Evolutionary conservation across 2,329 filamentous ascomycete species (phyloP), one percentile per base, ranked within the genome.

Genomic region (Rhynchosporium secalis): DNA sequence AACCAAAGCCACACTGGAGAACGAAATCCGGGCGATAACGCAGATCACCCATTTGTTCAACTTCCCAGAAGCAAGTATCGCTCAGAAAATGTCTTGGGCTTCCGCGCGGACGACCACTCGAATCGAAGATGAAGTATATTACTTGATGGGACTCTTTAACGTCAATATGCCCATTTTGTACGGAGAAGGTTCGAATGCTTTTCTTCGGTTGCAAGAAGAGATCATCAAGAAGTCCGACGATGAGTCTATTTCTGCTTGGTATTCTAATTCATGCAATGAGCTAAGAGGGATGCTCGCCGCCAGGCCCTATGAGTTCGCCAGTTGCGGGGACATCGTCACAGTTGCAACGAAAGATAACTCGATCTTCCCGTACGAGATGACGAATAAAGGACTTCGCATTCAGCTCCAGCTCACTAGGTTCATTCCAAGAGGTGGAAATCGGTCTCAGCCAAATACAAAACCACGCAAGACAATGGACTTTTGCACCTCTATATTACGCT

Each of bases 91-190:
- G 29, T 61, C 58, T 38, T 61, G 49, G 58, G 77, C 77, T 1
- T 69, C 76, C 0, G 56, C 66, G 2, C 70, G 78, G 0, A 33
- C 66, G 1, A 78, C 77, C 0, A 73, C 71, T 0, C 64, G 75
- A 2, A 7, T 56, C 0, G 78, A 80, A 54, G 79, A 80, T 46
- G 70, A 72, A 20, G 77, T 78, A 0, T 80, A 80, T 46, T 78
- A 73, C 13, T 67, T 80, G 0, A 62, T 80, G 4, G 78, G 78
- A 0, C 69, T 80, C 9, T 49, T 58, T 13, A 29, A 31, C 1
- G 72, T 20, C 20, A 75, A 77, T 38, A 78, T 80, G 75, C 74
- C 73, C 3, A 61, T 74, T 9, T 62, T 75, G 0, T 77, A 76
- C 20, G 75, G 75, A 0, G 75, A 76, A 36, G 73, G 74, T 4